Base-by-base conservation (phyloP, 257 asterid genomes). In the Salvia rosmarinus region DNA sequence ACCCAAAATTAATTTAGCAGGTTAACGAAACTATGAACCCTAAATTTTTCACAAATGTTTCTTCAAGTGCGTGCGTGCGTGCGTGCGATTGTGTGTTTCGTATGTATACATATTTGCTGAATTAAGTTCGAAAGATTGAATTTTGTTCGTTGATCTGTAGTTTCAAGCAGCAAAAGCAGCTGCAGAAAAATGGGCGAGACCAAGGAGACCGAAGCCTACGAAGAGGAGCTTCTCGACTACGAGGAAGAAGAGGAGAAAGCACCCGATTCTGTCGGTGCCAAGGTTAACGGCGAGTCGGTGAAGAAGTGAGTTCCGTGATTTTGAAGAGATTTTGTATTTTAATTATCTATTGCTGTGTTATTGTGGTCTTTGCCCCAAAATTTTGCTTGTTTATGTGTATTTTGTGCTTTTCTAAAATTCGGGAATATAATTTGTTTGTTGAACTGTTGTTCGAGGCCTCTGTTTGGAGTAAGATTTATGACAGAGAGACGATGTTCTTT, bases 161-260 rank as follows among this genome's bases (percentile, higher is more conserved):
- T 56, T 75, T 17, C 16, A 39, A 55, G 69, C 72, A 70, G 67
- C 35, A 11, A 56, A 62, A 61, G 30, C 74, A 49, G 78, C 71
- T 68, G 55, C 35, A 42, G 47, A 56, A 63, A 35, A 25, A 92
- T 92, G 98, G 92, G 89, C 32, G 97, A 92, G 13, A 81, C 77
- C 3, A 90, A 86, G 85, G 95, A 92, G 42, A 85, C 69, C 87
- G 98, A 92, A 25, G 95, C 91, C 1, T 92, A 90, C 79, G 98
- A 90, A 69, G 97, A 92, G 78, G 98, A 92, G 89, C 96, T 92
- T 62, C 89, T 92, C 56, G 98, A 92, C 81, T 92, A 92, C 80
- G 98, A 92, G 70, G 98, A 92, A 71, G 98, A 92, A 28, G 98
- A 92, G 16, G 97, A 92, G 46, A 90, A 88, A 68, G 89, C 86